These are phyloP conservation scores for Cladosporium sp. DNA, from an alignment of 2,329 filamentous ascomycete genomes.

Conservation along the genomic window DNA sequence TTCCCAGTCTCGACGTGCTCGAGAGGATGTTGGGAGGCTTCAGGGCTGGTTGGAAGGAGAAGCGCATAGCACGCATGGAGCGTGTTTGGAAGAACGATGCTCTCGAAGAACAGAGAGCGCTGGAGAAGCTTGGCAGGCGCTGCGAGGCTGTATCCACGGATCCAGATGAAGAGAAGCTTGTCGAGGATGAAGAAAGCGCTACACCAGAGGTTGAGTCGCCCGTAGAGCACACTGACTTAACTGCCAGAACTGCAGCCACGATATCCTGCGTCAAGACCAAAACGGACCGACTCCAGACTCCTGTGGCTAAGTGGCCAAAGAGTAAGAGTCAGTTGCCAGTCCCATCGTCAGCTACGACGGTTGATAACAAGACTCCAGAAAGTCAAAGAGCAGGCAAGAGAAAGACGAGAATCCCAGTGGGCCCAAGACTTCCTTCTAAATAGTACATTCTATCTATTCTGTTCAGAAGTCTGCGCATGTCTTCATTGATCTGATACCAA, in stretches of 20 bases:
- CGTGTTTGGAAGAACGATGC: slow-evolving; percentile 23
- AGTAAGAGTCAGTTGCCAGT: slow-evolving; percentile 14
- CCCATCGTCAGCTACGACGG: slow-evolving; percentile 3
- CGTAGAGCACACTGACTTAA: neutral
- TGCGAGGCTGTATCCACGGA: slow-evolving; percentile 21
- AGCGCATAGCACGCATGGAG: slow-evolving; percentile 10
- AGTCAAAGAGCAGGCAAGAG: neutral
- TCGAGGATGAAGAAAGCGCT: neutral
- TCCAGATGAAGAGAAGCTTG: slow-evolving; percentile 9
- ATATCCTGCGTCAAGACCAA: neutral
- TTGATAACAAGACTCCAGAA: slow-evolving; percentile 12
- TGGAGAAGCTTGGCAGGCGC: slow-evolving; percentile 20
- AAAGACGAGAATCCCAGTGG: neutral
- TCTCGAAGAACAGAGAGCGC: slow-evolving; percentile 19
- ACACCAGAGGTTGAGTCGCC: neutral
- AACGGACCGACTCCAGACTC: neutral
- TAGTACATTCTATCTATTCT: neutral
- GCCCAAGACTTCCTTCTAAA: neutral
- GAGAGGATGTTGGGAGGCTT: slow-evolving; percentile 20
- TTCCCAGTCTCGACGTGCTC: slow-evolving; percentile 11
- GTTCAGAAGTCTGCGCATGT: neutral
- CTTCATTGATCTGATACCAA: neutral
- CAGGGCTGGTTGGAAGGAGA: slow-evolving; percentile 16
- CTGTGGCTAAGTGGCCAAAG: neutral
- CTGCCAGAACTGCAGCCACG: neutral